Conservation (phyloP, 148 eudicot species). For the Amaranthus palmeri region DNA sequence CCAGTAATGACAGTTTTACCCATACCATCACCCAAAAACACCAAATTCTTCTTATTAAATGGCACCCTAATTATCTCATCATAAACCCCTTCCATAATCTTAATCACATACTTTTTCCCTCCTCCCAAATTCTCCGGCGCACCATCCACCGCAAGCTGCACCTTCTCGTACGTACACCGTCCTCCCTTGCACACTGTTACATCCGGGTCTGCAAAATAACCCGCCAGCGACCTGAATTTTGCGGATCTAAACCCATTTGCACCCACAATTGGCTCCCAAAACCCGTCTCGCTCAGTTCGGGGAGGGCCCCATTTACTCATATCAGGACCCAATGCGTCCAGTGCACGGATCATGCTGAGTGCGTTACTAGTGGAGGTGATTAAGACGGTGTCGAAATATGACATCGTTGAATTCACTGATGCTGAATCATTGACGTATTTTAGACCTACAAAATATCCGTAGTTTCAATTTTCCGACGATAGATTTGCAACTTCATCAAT, state of each 20-base stretch:
- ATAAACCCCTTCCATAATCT: conserved; percentile 69
- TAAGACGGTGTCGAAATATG: conserved; percentile 42
- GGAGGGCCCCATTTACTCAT: conserved; percentile 48
- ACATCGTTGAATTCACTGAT: conserved; percentile 51
- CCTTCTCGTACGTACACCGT: conserved; percentile 27
- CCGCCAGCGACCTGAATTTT: conserved; percentile 31
- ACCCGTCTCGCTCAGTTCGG: conserved; percentile 71
- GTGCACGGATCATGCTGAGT: conserved; percentile 55
- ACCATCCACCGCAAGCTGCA: conserved; percentile 73
- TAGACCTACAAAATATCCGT: conserved; percentile 16
- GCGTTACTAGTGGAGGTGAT: conserved; percentile 57
- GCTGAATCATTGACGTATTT: conserved; percentile 56
- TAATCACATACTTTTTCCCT: conserved; percentile 48
- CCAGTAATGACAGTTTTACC: conserved; percentile 82
- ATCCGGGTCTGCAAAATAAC: conserved; percentile 19
- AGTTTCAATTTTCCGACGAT: background rate
- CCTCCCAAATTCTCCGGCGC: conserved; percentile 35
- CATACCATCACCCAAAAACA: conserved; percentile 76
- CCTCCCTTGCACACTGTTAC: conserved; percentile 61
- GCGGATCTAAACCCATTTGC: conserved; percentile 10
- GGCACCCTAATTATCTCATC: conserved; percentile 75
- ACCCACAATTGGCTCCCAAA: conserved; percentile 47
- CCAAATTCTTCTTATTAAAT: conserved; percentile 66
- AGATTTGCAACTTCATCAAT: no score
- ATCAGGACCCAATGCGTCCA: conserved; percentile 45